These are phyloP conservation scores for Angophora floribunda DNA, from an alignment of 345 rosid species.

Conservation along the genomic window DNA sequence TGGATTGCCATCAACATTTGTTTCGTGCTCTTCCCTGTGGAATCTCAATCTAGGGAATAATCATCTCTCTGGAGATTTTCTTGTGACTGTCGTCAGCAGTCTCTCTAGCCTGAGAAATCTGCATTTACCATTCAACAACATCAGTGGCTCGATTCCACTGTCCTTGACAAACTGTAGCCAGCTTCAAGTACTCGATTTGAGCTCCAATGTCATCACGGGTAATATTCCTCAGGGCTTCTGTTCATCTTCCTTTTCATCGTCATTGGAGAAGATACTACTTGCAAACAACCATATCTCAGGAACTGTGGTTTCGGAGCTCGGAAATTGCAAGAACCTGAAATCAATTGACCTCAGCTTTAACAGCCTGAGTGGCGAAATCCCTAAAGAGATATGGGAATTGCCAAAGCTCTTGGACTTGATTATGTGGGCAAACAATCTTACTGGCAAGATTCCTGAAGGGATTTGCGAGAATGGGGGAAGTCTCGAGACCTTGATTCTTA, in stretches of 20 bases:
- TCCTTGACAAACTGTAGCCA: constrained; percentile 49
- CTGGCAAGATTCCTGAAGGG: constrained; percentile 70
- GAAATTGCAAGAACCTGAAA: constrained; percentile 58
- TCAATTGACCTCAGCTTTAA: constrained; percentile 90
- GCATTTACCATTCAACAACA: constrained; percentile 65
- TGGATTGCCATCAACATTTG: constrained; percentile 43
- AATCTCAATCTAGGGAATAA: constrained; percentile 68
- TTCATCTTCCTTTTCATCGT: constrained; percentile 26
- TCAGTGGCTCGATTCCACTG: constrained; percentile 60
- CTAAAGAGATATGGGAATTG: constrained; percentile 55
- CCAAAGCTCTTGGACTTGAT: constrained; percentile 70
- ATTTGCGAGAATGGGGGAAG: constrained; percentile 71
- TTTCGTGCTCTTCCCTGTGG: constrained; percentile 40
- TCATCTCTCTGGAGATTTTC: constrained; percentile 62
- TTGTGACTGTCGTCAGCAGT: constrained; percentile 48
- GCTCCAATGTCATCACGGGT: constrained; percentile 67
- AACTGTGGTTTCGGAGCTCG: constrained; percentile 52
- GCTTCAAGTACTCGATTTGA: constrained; percentile 72
- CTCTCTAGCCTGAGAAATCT: constrained; percentile 39
- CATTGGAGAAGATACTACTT: constrained; percentile 52
- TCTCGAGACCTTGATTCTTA: constrained; percentile 74
- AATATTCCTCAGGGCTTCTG: constrained; percentile 58
- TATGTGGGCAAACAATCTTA: constrained; percentile 91
- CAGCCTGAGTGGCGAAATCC: constrained; percentile 53
- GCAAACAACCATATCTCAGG: constrained; percentile 72